Evolutionary conservation across 2,329 filamentous ascomycete genomes (phyloP).

Genomic region (Sporothrix pallida): DNA sequence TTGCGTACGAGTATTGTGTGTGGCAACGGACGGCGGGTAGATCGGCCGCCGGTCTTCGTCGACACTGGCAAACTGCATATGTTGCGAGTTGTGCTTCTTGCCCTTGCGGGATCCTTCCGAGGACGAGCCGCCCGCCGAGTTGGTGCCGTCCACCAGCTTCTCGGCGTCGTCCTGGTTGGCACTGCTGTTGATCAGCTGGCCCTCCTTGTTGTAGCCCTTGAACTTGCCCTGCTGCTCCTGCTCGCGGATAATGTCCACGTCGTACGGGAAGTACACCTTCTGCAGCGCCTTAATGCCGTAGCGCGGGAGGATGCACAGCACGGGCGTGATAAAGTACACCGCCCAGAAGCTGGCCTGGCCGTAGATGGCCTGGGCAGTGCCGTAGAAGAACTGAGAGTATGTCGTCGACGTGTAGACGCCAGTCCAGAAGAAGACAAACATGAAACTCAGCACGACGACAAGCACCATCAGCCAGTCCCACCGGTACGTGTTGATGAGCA

Average conservation of each 20-base stretch:
- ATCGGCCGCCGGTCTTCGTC: constrained; percentile 91
- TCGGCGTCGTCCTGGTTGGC: constrained; percentile 40
- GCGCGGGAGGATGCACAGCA: constrained; percentile 84
- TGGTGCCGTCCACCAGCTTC: constrained; percentile 52
- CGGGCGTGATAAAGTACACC: constrained; percentile 75
- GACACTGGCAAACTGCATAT: constrained; percentile 65
- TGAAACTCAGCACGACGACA: constrained; percentile 78
- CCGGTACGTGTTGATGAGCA: constrained; percentile 93
- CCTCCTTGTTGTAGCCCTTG: constrained; percentile 62
- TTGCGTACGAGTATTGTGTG: constrained; percentile 81
- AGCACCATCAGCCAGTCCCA: constrained; percentile 97
- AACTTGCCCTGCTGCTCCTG: constrained; percentile 85
- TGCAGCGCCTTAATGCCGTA: constrained; percentile 87
- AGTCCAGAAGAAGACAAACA: constrained; percentile 96
- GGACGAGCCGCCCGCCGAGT: constrained; percentile 45
- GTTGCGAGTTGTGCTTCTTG: constrained; percentile 52
- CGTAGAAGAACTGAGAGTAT: constrained; percentile 68
- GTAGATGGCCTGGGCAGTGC: constrained; percentile 79
- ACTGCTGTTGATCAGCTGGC: constrained; percentile 45
- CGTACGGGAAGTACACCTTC: constrained; percentile 91
- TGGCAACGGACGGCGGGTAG: constrained; percentile 88
- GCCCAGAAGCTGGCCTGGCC: constrained; percentile 86
- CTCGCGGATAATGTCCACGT: constrained; percentile 95
- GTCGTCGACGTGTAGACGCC: constrained; percentile 73
- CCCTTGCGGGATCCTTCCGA: constrained; percentile 64